These are phyloP conservation scores for Rhizopogon sp. DNA, from an alignment of 768 basidiomycete genomes.

Conservation along the genomic window DNA sequence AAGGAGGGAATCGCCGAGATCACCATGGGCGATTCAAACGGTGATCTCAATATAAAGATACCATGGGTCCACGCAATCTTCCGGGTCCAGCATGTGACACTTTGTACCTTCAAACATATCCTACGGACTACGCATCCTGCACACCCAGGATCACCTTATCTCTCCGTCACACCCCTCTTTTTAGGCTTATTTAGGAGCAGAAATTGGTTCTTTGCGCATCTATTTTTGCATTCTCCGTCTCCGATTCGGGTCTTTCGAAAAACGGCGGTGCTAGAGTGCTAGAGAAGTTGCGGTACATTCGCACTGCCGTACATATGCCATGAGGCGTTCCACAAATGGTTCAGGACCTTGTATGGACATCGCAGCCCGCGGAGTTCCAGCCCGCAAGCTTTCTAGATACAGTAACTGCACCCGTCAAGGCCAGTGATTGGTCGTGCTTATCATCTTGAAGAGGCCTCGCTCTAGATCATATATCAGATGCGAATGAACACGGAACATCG, in stretches of 20 bases:
- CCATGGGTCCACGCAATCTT: too few relatives aligned
- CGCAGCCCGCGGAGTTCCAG: neutral
- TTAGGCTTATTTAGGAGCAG: neutral
- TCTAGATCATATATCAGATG: neutral
- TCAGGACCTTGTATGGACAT: neutral
- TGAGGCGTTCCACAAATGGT: neutral
- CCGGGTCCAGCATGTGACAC: too few relatives aligned
- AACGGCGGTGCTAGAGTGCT: neutral
- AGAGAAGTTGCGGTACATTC: too few relatives aligned
- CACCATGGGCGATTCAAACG: conserved; percentile 1
- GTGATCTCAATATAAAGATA: conserved; percentile 2
- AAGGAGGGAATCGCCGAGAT: conserved; percentile 2
- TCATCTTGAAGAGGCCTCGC: neutral
- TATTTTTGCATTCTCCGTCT: neutral
- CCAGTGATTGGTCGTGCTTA: neutral
- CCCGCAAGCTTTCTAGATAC: neutral
- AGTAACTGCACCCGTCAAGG: neutral
- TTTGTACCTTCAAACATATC: too few relatives aligned
- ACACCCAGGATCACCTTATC: neutral
- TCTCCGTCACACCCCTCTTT: neutral
- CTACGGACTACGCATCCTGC: neutral
- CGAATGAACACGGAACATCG: neutral
- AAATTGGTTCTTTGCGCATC: neutral
- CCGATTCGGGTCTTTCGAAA: neutral
- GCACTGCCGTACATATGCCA: neutral